A percentile compares a stretch with the other conserved stretches of the same genome.
phyloP scores from a whole-genome alignment of 2,329 filamentous ascomycete species.

The Arthroderma uncinatum region DNA sequence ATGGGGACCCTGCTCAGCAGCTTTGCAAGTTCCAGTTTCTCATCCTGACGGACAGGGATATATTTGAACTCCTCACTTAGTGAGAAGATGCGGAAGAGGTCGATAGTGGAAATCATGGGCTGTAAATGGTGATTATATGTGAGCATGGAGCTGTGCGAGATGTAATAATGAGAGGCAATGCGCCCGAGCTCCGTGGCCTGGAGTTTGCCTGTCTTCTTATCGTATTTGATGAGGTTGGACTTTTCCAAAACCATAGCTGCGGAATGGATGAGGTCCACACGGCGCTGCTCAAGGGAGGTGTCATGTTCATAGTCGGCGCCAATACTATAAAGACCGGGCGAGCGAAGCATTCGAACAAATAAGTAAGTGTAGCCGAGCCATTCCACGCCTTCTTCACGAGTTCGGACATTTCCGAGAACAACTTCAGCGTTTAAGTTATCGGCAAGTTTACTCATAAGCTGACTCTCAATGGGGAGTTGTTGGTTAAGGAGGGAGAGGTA shows the following conservation, averaged over 20 bases:
- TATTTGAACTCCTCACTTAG: constrained; percentile 98
- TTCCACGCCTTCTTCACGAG: constrained; percentile 90
- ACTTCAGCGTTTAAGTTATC: constrained; percentile 96
- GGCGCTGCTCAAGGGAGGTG: constrained; percentile 81
- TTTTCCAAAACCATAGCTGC: constrained; percentile 79
- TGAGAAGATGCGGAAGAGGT: constrained; percentile 92
- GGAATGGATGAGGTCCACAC: constrained; percentile 94
- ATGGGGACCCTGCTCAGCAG: constrained; percentile 82
- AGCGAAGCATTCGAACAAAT: constrained; percentile 93
- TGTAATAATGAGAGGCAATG: constrained; percentile 97
- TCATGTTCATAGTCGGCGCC: constrained; percentile 93
- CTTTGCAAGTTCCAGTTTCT: constrained; percentile 92
- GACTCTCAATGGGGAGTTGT: constrained; percentile 93
- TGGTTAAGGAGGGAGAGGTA: constrained; percentile 95
- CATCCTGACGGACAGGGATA: constrained; percentile 92
- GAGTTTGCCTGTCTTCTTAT: constrained; percentile 79
- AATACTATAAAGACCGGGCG: constrained; percentile 88
- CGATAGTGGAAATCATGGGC: constrained; percentile 82
- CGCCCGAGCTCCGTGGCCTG: constrained; percentile 89
- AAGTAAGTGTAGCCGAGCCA: constrained; percentile 98
- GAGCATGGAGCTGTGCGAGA: constrained; percentile 89
- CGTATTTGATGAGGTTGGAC: constrained; percentile 84
- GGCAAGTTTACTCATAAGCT: constrained; percentile 81
- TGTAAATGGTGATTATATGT: constrained; percentile 95
- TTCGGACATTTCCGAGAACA: constrained; percentile 85